Evolutionary conservation across 768 basidiomycete species (phyloP), one percentile per base, ranked within the genome.

Genomic region (Mycena kentingensis): DNA sequence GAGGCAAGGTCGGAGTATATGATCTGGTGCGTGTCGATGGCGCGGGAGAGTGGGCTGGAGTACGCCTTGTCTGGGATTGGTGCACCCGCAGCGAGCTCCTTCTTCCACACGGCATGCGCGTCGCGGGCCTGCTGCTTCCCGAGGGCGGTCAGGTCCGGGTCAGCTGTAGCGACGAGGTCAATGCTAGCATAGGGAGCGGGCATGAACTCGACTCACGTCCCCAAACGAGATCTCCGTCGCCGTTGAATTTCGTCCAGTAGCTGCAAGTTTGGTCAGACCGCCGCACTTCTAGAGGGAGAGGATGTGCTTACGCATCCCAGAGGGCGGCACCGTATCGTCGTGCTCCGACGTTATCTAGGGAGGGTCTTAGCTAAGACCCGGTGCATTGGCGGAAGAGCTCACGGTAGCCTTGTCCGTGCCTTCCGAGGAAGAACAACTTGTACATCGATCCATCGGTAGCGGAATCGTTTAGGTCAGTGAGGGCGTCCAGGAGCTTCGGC

Each of bases 331-430:
- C 81, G 62, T 90, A 87, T 63, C 82, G 78, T 4, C 71, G 70
- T 55, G 78, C 77, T 0, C 72, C 89, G 0, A 85, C 75, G 57
- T 91, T 91, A 69, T 91, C 87, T 89, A 57, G 37, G 16, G 16
- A 36, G 13, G 19, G 7, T 12, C 39, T 29, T 28, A 49, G 54
- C 12, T 50, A 26, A 49, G 5, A 21, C 37, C 24, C 47, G 15
- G 22, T 45, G 25, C 52, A 10, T 28, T 29, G 38, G 39, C 12
- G 45, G 15, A 38, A 28, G 60, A 4, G 71, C 85, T 58, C 65
- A 88, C 88, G 88, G 60, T 76, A 80, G 49, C 87, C 89, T 66
- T 90, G 73, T 1, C 89, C 89, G 55, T 92, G 89, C 57, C 89
- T 73, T 2, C 79, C 80, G 2, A 90, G 66, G 51, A 85, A 79